These are phyloP conservation scores for Triglochin maritima DNA, from an alignment of 106 monocot genomes.

Conservation along the genomic window DNA sequence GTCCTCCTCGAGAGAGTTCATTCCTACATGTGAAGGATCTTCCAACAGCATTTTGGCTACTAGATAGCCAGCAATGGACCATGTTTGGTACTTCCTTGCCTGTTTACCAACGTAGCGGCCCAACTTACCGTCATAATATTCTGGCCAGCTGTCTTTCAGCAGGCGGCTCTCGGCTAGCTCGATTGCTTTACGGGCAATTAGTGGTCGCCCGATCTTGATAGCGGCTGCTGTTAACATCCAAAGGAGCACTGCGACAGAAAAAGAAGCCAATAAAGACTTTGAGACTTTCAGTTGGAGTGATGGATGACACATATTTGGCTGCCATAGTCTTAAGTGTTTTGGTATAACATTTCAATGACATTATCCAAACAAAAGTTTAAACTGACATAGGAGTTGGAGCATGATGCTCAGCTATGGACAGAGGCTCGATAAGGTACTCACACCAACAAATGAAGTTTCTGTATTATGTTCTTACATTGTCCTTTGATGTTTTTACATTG, in stretches of 20 bases:
- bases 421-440: too few relatives aligned
- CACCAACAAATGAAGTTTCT: too few relatives aligned
- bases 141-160: slow-evolving; percentile 17
- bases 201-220: slow-evolving; percentile 17
- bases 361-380: too few relatives aligned
- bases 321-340: too few relatives aligned
- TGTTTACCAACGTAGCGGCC: slow-evolving; percentile 17
- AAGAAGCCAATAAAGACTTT: too few relatives aligned
- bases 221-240: slow-evolving; percentile 18
- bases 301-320: too few relatives aligned
- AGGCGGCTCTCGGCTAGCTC: slow-evolving; percentile 16
- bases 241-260: slow-evolving; percentile 7
- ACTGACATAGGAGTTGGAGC: too few relatives aligned
- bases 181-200: slow-evolving; percentile 15
- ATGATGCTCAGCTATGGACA: too few relatives aligned
- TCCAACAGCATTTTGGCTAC: slow-evolving; percentile 21
- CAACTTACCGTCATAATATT: slow-evolving; percentile 20
- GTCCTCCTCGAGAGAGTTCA: slow-evolving; percentile 21
- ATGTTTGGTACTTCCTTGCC: slow-evolving; percentile 21
- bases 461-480: too few relatives aligned
- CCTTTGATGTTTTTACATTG: too few relatives aligned
- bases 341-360: too few relatives aligned
- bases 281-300: too few relatives aligned
- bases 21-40: slow-evolving; percentile 20
- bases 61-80: slow-evolving; percentile 21